Base-by-base conservation (phyloP, 2,329 filamentous ascomycete species). In the Pleurostoma richardsiae region DNA sequence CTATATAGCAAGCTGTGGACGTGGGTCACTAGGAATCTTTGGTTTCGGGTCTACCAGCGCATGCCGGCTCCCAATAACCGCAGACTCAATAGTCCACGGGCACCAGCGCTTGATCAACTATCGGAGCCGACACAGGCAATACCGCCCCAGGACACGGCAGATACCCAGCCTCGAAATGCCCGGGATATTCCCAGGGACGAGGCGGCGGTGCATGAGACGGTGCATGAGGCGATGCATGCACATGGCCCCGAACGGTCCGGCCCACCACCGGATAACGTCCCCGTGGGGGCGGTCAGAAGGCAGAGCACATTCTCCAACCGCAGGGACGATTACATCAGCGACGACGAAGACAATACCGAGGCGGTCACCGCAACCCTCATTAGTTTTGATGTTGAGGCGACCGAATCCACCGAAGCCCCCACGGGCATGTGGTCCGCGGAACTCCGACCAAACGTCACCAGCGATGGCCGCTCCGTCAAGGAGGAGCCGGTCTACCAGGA, bases 331-430 rank as follows among this genome's bases (percentile, higher is more conserved):
- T 78, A 76, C 49, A 73, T 66, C 8, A 77, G 70, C 10, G 79
- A 82, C 41, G 79, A 82, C 45, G 77, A 80, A 42, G 78, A 78
- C 11, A 66, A 74, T 36, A 54, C 56, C 10, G 78, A 79, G 42
- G 69, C 73, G 42, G 65, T 81, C 28, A 78, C 72, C 46, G 73
- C 77, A 2, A 80, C 78, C 0, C 62, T 82, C 4, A 81, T 83
- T 44, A 81, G 76, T 52, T 82, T 83, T 47, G 79, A 83, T 47
- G 77, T 82, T 29, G 79, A 83, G 51, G 74, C 78, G 0, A 74
- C 71, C 4, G 78, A 81, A 41, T 66, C 75, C 1, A 70, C 67
- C 3, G 74, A 43, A 2, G 47, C 46, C 19, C 49, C 49, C 38
- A 45, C 49, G 27, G 78, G 76, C 10, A 59, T 77, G 2, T 83